phyloP scores from a whole-genome alignment of 192 early-diverging fungal species.

The Rhizophagus sp. region DNA sequence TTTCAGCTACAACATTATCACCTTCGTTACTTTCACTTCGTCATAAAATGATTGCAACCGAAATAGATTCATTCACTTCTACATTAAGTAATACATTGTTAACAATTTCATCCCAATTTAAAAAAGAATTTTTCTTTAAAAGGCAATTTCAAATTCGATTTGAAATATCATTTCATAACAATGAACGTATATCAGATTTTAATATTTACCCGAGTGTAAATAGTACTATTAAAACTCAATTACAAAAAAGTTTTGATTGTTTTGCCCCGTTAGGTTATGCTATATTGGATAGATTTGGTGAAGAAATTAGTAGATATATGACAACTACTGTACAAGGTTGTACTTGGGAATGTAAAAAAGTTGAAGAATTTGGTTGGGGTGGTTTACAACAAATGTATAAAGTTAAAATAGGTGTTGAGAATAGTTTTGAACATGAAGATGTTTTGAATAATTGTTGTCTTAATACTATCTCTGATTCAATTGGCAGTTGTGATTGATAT shows the following conservation, averaged over 20 bases:
- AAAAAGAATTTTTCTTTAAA: slow-evolving; percentile 24
- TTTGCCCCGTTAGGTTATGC: slow-evolving; percentile 8
- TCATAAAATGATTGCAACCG: slow-evolving; percentile 12
- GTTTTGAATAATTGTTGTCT: slow-evolving; percentile 4
- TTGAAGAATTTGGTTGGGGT: slow-evolving; percentile 8
- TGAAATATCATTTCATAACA: slow-evolving; percentile 4
- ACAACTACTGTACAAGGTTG: slow-evolving; percentile 13
- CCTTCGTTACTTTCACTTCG: background rate
- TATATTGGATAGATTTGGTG: slow-evolving; percentile 2
- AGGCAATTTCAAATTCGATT: slow-evolving; percentile 4
- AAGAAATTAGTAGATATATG: slow-evolving; percentile 19
- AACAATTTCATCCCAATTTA: slow-evolving; percentile 12
- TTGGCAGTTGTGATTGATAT: background rate
- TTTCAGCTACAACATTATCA: background rate
- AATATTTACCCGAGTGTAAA: background rate
- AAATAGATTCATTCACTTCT: slow-evolving; percentile 17
- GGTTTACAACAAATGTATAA: slow-evolving; percentile 5
- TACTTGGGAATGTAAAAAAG: slow-evolving; percentile 19
- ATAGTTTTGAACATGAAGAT: slow-evolving; percentile 22
- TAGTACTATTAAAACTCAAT: background rate
- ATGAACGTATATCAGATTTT: slow-evolving; percentile 20
- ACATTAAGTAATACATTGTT: background rate
- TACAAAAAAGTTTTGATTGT: background rate
- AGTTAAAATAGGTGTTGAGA: slow-evolving; percentile 14
- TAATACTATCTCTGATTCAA: background rate